Percentiles rank a stretch among this genome's conserved stretches.
Conservation (phyloP, 2,329 filamentous ascomycete genomes). For the Albophoma yamanashiensis region DNA sequence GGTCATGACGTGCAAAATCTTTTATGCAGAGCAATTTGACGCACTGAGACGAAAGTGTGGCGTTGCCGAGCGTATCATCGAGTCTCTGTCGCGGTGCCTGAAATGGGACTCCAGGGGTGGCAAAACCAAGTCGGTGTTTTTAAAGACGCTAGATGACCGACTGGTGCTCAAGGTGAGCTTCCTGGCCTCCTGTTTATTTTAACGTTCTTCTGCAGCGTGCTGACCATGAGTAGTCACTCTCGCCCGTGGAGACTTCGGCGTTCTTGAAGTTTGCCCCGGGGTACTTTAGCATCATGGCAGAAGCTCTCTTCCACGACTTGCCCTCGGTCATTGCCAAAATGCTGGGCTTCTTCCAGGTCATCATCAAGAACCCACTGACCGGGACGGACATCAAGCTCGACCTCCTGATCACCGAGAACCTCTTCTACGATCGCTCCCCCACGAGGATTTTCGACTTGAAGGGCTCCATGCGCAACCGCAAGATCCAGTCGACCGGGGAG, state of each 20-base stretch:
- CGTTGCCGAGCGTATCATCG: constrained; percentile 84
- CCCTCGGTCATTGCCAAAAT: constrained; percentile 98
- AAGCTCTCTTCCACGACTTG: constrained; percentile 88
- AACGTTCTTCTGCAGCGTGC: not conserved
- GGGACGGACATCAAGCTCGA: constrained; percentile 93
- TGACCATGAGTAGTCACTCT: constrained; percentile 53
- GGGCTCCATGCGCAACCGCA: constrained; percentile 96
- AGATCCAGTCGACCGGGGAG: constrained; percentile 90
- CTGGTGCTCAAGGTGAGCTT: constrained; percentile 65
- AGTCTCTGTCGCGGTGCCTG: constrained; percentile 86
- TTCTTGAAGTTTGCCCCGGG: constrained; percentile 93
- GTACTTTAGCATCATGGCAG: constrained; percentile 95
- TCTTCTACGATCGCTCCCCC: constrained; percentile 90
- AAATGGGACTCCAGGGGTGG: constrained; percentile 98
- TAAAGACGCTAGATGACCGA: constrained; percentile 92
- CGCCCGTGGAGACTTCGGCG: constrained; percentile 82
- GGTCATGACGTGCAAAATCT: constrained; percentile 95
- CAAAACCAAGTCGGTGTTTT: constrained; percentile 93
- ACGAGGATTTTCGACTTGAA: constrained; percentile 93
- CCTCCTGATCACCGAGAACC: constrained; percentile 89
- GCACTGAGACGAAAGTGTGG: constrained; percentile 87
- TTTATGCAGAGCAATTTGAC: constrained; percentile 97
- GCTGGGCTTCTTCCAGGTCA: constrained; percentile 95
- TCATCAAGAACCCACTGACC: constrained; percentile 88
- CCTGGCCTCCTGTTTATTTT: not conserved